phyloP scores from a whole-genome alignment of 1,139 yeast species.

The Geotrichum citri-aurantii region DNA sequence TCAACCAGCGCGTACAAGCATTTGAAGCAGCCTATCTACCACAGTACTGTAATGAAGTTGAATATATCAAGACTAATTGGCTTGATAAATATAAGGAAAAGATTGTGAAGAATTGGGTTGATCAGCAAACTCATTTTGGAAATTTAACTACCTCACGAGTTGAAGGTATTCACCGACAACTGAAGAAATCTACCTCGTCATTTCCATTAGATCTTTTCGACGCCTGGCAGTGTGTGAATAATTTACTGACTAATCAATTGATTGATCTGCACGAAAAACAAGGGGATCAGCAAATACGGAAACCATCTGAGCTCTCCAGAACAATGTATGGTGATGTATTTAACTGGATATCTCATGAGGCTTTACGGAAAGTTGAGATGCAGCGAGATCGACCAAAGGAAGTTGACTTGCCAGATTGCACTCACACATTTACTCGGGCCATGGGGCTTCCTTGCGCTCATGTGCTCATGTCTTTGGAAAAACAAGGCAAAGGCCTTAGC shows the following conservation, averaged over 20 bases:
- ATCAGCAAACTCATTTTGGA: neutral
- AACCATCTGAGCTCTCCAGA: neutral
- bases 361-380: neutral
- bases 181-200: neutral
- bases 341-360: neutral
- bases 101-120: neutral
- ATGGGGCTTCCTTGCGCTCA: neutral
- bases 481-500: neutral
- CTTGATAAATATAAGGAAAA: neutral
- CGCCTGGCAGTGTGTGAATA: neutral
- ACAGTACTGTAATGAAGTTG: neutral
- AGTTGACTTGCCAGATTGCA: neutral
- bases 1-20: neutral
- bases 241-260: neutral
- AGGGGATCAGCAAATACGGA: neutral
- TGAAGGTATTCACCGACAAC: neutral
- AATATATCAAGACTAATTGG: neutral
- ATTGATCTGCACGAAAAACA: neutral
- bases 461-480: neutral
- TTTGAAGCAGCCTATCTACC: neutral
- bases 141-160: neutral
- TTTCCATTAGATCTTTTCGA: neutral
- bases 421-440: neutral
- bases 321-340: neutral
- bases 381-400: neutral